Evolutionary conservation across 352 stramenopile genomes (phyloP).

Genomic region (Globisporangium splendens): DNA sequence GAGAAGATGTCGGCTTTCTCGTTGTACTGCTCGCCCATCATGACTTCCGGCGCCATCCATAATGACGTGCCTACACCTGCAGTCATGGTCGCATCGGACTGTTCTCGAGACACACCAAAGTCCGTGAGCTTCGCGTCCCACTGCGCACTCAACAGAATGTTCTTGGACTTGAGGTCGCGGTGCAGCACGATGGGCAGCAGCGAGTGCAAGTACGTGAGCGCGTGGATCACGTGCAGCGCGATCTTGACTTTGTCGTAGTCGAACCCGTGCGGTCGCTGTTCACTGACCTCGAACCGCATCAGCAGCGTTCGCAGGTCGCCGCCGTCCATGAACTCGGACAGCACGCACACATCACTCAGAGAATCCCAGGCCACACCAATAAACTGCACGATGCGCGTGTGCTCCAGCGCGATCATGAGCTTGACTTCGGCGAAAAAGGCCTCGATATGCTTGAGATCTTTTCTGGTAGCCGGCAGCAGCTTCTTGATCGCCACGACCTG

Average conservation of each 20-base stretch:
- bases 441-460: conserved; percentile 26
- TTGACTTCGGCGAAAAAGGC: conserved; percentile 39
- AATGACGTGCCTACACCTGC: conserved; percentile 44
- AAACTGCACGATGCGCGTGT: conserved; percentile 37
- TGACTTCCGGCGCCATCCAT: conserved; percentile 57
- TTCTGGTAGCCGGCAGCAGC: conserved; percentile 18
- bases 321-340: conserved; percentile 43
- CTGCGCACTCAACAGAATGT: conserved; percentile 31
- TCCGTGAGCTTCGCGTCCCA: conserved; percentile 55
- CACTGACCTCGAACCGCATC: conserved; percentile 30
- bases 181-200: conserved; percentile 34
- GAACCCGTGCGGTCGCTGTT: conserved; percentile 30
- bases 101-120: conserved; percentile 46
- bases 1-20: conserved; percentile 47
- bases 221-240: conserved; percentile 36
- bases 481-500: conserved; percentile 24
- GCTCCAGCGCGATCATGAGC: conserved; percentile 36
- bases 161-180: conserved; percentile 40
- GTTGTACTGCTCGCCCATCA: conserved; percentile 41
- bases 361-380: conserved; percentile 40
- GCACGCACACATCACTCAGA: conserved; percentile 29
- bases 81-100: conserved; percentile 36
- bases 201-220: conserved; percentile 50
- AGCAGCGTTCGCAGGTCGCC: conserved; percentile 35
- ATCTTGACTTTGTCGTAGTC: conserved; percentile 53